Evolutionary conservation across 2,329 filamentous ascomycete genomes (phyloP).

Genomic region (Penicillium sp.): DNA sequence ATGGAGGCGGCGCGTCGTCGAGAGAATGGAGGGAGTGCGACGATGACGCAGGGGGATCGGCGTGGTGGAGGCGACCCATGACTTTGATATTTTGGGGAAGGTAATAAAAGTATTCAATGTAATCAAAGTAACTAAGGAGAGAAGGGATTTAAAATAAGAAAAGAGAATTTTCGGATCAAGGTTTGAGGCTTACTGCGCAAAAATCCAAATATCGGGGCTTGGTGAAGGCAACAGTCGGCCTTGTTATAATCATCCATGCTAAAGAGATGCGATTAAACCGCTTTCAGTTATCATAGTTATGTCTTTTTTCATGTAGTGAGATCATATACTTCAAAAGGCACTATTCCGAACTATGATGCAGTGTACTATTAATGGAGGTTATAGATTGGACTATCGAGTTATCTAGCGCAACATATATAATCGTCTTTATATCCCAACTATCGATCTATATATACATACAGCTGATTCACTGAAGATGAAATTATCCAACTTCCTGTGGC

Average conservation of each 20-base stretch:
- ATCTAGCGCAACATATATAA: background rate
- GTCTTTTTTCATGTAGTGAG: no score
- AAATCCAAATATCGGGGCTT: background rate
- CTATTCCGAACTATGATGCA: no score
- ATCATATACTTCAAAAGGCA: no score
- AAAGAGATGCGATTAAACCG: no score
- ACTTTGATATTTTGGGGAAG: background rate
- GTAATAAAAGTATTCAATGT: background rate
- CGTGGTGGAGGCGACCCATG: conserved; percentile 15
- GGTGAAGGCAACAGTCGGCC: no score
- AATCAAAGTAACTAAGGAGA: background rate
- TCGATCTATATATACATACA: background rate
- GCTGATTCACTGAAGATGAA: background rate
- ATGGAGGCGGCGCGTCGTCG: conserved; percentile 20
- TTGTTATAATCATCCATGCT: no score
- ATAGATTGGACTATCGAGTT: no score
- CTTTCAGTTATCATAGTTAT: no score
- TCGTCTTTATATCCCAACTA: background rate
- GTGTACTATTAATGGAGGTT: no score
- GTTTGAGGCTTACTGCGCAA: background rate
- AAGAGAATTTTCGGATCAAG: background rate
- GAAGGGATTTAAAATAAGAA: background rate
- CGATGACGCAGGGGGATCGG: conserved; percentile 14
- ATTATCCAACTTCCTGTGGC: background rate
- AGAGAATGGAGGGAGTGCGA: conserved; percentile 21